Evolutionary conservation across 805 yeast genomes (phyloP), one percentile per base, ranked within the genome.

Genomic region (Metschnikowia chrysomelidarum): DNA sequence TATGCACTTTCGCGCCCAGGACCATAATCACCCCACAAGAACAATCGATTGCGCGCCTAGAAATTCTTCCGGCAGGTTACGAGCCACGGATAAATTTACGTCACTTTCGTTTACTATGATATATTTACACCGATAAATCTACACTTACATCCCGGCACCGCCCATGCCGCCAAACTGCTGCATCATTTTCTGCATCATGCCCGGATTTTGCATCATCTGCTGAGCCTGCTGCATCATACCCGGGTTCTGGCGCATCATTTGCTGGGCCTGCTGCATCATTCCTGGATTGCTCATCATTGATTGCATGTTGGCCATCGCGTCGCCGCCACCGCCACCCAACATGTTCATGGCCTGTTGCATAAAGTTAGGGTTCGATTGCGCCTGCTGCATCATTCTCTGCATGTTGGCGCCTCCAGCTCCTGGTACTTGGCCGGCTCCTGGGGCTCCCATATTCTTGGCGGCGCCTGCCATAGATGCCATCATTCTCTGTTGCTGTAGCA

Each of bases 381-480:
- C 72, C 63, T 77, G 73, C 65, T 76, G 69, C 82, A 67, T 67
- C 71, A 66, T 65, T 40, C 78, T 56, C 32, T 73, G 67, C 60
- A 73, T 68, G 44, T 64, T 64, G 14, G 75, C 69, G 8, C 47
- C 49, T 6, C 40, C 40, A 9, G 47, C 46, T 9, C 58, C 59
- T 9, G 51, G 46, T 4, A 40, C 47, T 43, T 64, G 66, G 10
- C 28, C 35, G 31, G 62, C 70, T 19, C 61, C 62, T 36, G 68
- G 73, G 32, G 67, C 74, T 64, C 73, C 71, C 69, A 76, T 67
- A 25, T 74, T 59, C 49, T 67, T 76, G 25, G 78, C 78, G 29
- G 72, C 73, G 57, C 82, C 82, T 2, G 96, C 96, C 93, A 91
- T 86, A 34, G 80, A 73, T 0, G 95, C 87, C 95, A 93, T 88